Base-by-base conservation (phyloP, 805 yeast genomes). In the Pichia deserticola region DNA sequence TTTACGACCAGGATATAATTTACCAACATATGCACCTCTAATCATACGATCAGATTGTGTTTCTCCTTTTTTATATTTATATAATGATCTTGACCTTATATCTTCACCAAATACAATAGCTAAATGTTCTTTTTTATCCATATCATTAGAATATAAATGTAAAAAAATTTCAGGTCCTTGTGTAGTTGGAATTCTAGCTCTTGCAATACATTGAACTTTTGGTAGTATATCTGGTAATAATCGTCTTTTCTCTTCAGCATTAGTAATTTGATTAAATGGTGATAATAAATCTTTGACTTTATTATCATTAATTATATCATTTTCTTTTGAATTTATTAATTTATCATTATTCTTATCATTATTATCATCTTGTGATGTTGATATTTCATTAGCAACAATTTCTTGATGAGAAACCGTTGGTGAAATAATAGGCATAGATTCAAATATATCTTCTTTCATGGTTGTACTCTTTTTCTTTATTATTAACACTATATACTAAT, bases 91-190 rank as follows among this genome's bases (percentile, higher is more conserved):
- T 2, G 96, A 88, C 56, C 96, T 75, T 47, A 93, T 84, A 57
- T 86, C 85, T 60, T 89, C 96, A 9, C 98, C 97, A 69, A 93
- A 92, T 5, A 93, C 99, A 51, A 93, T 92, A 6, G 99, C 99
- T 60, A 93, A 70, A 68, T 93, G 99, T 67, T 93, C 99, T 65
- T 93, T 93, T 45, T 81, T 74, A 67, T 93, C 99, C 49, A 84
- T 69, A 61, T 89, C 81, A 64, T 93, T 93, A 44, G 85, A 76
- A 68, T 93, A 93, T 36, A 93, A 68, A 69, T 93, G 99, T 49
- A 93, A 71, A 60, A 89, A 93, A 46, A 92, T 89, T 62, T 93
- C 99, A 1, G 95, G 89, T 4, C 97, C 98, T 48, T 82, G 82
- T 1, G 96, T 89, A 4, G 99, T 93, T 45, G 99, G 99, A 49